Base-by-base conservation (phyloP, 768 basidiomycete genomes). In the Tephrocybe sp. region DNA sequence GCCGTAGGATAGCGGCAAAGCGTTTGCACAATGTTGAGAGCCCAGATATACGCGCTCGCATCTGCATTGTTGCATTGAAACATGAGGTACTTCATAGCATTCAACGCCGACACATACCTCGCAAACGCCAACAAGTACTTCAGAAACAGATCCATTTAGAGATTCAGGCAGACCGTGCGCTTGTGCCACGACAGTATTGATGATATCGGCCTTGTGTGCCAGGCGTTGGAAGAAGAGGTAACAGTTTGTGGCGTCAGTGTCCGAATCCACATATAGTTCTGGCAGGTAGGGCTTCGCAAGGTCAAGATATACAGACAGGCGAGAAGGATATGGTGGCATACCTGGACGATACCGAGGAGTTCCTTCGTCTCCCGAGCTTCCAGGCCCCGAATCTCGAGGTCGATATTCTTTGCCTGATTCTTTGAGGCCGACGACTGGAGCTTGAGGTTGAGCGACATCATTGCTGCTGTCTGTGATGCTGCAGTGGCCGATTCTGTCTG, bases 361-460 rank as follows among this genome's bases (percentile, higher is more conserved):
- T 96, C 94, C 25, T 77, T 78, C 4, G 85, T 81, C 66, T 98
- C 94, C 51, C 76, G 76, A 1, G 91, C 89, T 61, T 98, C 93
- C 46, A 97, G 76, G 55, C 82, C 85, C 65, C 82, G 83, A 59
- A 98, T 70, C 63, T 98, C 97, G 15, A 95, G 77, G 52, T 98
- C 96, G 49, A 98, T 88, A 12, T 80, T 84, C 65, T 85, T 86
- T 5, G 90, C 86, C 59, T 96, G 95, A 55, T 90, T 89, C 78
- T 96, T 97, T 25, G 87, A 78, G 0, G 89, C 93, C 2, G 92
- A 81, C 0, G 90, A 90, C 65, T 98, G 96, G 5, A 99, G 78
- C 65, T 92, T 97, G 66, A 97, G 79, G 66, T 98, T 98, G 44
- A 97, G 75, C 38, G 93, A 92, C 78, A 98, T 86, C 76, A 98